A percentile compares a stretch with the other conserved stretches of the same genome.
Conservation (phyloP, 805 yeast species). For the Kluyveromyces nonfermentans region DNA sequence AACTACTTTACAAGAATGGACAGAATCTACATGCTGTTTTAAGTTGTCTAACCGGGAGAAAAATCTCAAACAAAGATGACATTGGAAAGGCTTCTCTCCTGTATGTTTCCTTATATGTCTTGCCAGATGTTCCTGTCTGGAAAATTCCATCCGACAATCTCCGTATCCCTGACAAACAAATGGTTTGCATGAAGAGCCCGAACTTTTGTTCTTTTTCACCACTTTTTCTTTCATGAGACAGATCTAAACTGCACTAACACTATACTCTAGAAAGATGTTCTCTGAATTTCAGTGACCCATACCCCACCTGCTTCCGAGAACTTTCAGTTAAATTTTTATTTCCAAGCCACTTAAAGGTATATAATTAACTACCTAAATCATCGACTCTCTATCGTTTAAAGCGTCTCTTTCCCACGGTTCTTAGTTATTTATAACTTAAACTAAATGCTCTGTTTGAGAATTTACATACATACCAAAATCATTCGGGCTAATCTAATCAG, state of each 20-base stretch:
- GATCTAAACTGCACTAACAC: background rate
- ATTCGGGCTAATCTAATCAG: too few relatives aligned
- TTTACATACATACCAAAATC: too few relatives aligned
- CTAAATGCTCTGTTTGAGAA: too few relatives aligned
- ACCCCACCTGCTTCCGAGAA: background rate
- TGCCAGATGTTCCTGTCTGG: constrained; percentile 86
- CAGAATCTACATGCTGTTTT: constrained; percentile 86
- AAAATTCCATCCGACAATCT: constrained; percentile 80
- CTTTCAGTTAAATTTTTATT: background rate
- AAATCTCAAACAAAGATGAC: constrained; percentile 70
- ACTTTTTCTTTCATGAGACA: background rate
- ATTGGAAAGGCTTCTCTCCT: constrained; percentile 87
- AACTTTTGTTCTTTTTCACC: background rate
- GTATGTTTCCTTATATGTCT: constrained; percentile 90
- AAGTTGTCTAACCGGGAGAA: constrained; percentile 81
- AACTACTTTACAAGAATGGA: constrained; percentile 36
- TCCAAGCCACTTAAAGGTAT: too few relatives aligned
- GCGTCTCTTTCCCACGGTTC: too few relatives aligned
- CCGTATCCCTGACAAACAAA: constrained; percentile 83
- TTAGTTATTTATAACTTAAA: too few relatives aligned
- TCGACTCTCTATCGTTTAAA: too few relatives aligned
- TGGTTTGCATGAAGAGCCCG: constrained; percentile 30
- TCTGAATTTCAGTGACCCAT: background rate
- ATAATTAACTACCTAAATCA: too few relatives aligned
- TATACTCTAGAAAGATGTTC: background rate